Percentiles rank a stretch among this genome's conserved stretches.
Evolutionary conservation across 2,329 filamentous ascomycete genomes (phyloP).

Genomic region (Penicillium frequentans): DNA sequence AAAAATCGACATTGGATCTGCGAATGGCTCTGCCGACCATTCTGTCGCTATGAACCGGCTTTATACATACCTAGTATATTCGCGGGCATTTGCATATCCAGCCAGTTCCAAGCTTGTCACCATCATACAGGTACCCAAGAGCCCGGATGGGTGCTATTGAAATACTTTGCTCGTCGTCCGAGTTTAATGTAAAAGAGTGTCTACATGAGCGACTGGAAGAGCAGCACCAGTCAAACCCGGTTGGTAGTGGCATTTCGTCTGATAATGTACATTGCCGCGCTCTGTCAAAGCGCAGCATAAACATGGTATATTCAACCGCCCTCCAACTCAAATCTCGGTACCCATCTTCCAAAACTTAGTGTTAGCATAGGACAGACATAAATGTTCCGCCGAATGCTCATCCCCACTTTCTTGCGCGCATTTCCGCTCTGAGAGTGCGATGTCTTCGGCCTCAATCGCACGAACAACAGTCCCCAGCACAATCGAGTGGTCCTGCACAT

Average conservation of each 20-base stretch:
- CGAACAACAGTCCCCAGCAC: conserved; percentile 39
- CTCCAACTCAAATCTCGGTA: conserved; percentile 21
- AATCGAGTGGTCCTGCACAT: conserved; percentile 43
- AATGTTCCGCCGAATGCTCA: conserved; percentile 12
- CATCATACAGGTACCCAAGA: no score
- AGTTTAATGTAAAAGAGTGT: no score
- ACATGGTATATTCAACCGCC: not conserved
- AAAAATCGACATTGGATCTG: no score
- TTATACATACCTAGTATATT: no score
- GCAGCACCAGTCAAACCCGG: not conserved
- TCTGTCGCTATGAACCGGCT: no score
- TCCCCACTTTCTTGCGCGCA: conserved; percentile 5
- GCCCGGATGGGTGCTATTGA: no score
- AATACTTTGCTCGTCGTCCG: no score
- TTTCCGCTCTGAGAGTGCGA: not conserved
- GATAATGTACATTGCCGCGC: not conserved
- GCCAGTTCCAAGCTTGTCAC: no score
- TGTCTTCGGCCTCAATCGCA: conserved; percentile 19
- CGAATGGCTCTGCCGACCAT: no score
- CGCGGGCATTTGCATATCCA: no score
- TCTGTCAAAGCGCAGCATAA: not conserved
- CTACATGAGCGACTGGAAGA: not conserved
- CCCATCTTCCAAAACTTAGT: conserved; percentile 46
- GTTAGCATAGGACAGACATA: conserved; percentile 45
- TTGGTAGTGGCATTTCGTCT: not conserved